Base-by-base conservation (phyloP, 2,329 filamentous ascomycete genomes). In the Nemania diffusa region DNA sequence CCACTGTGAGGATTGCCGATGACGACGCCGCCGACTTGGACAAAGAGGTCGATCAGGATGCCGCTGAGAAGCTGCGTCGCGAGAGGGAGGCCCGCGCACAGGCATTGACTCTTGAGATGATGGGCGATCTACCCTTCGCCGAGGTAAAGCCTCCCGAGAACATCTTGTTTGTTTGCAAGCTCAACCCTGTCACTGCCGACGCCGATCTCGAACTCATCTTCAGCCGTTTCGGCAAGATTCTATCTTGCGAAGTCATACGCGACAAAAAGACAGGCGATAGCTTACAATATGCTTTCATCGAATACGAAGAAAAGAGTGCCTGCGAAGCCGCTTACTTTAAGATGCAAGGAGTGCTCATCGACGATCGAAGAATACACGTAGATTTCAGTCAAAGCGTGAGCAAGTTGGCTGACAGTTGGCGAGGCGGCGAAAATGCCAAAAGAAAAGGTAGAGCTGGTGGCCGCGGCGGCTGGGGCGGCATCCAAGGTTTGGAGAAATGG, bases 91-190 rank as follows among this genome's bases (percentile, higher is more conserved):
- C 96, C 5, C 89, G 94, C 69, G 95, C 95, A 0, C 96, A 98
- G 79, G 96, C 96, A 0, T 83, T 99, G 75, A 98, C 95, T 1
- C 85, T 99, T 55, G 96, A 99, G 82, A 97, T 99, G 90, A 96
- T 99, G 81, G 96, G 96, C 50, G 96, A 99, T 78, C 83, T 99
- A 65, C 96, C 96, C 4, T 99, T 97, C 79, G 96, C 96, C 66
- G 96, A 99, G 80, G 94, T 99, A 73, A 97, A 95, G 74, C 96
- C 96, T 4, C 96, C 96, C 0, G 96, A 99, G 81, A 98, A 99
- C 79, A 90, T 99, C 15, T 85, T 99, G 1, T 99, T 99, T 77
- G 94, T 99, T 50, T 99, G 96, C 90, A 99, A 99, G 79, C 85
- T 99, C 50, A 99, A 99, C 74, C 96, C 96, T 0, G 94, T 99